Evolutionary conservation across 1,284 basidiomycete species (phyloP), one percentile per base, ranked within the genome.

Genomic region (Porodaedalea pini): DNA sequence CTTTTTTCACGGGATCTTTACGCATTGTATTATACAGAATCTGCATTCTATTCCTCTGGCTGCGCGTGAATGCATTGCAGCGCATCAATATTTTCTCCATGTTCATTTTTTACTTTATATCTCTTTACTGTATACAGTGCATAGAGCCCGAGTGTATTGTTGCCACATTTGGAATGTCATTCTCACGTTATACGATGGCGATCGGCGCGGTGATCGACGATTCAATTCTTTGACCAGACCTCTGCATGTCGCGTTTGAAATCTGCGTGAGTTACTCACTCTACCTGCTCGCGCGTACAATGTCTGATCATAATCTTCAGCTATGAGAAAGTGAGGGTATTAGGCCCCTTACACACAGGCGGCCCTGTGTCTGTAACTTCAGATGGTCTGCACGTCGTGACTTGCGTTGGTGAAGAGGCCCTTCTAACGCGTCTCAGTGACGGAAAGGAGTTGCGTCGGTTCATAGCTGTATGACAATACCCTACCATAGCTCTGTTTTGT

Each of bases 351-450:
- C 92, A 96, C 69, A 97, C 93, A 0, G 84, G 84, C 49, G 95
- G 95, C 27, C 89, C 92, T 5, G 86, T 94, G 36, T 83, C 92
- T 8, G 75, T 94, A 43, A 87, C 90, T 3, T 73, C 78, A 54
- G 92, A 98, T 77, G 94, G 92, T 44, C 75, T 75, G 49, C 85
- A 80, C 70, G 78, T 98, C 29, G 81, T 95, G 54, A 92, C 93
- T 32, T 94, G 93, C 61, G 83, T 98, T 50, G 86, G 84, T 51
- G 92, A 97, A 66, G 86, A 94, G 62, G 87, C 91, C 1, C 68
- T 96, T 17, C 73, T 96, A 51, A 96, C 94, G 8, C 86, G 96
- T 64, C 76, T 94, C 8, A 72, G 77, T 31, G 85, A 80, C 34
- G 94, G 94, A 3, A 72, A 75, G 41, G 80, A 90, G 59, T 81